These are phyloP conservation scores for Ustulina deusta DNA, from an alignment of 2,329 filamentous ascomycete species.

Conservation along the genomic window DNA sequence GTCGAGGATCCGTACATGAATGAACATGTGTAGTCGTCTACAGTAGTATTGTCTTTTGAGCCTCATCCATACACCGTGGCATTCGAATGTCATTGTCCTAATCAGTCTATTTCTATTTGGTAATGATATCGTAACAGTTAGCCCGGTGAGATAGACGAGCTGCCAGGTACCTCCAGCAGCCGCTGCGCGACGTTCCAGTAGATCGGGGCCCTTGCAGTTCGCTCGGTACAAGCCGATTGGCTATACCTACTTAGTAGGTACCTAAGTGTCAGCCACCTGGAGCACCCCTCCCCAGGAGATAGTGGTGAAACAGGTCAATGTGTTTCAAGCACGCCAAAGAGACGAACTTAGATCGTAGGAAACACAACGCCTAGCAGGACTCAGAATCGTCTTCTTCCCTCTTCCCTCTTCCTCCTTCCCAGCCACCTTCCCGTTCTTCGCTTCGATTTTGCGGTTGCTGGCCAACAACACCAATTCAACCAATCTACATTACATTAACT, in stretches of 20 bases:
- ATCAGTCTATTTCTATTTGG: slow-evolving; percentile 32
- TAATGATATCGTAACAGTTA: slow-evolving; percentile 33
- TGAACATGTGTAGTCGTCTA: slow-evolving; percentile 26
- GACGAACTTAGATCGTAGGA: slow-evolving; percentile 17
- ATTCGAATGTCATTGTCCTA: slow-evolving; percentile 16
- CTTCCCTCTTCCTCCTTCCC: not conserved
- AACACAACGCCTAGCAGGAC: slow-evolving; percentile 26
- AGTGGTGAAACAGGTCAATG: slow-evolving; percentile 45
- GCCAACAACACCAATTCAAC: slow-evolving; percentile 44
- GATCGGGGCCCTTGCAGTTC: slow-evolving; percentile 28
- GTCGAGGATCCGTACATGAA: not conserved
- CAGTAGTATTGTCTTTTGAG: slow-evolving; percentile 31
- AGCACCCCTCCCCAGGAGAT: not conserved
- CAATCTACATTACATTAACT: not conserved
- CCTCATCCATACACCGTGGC: slow-evolving; percentile 29
- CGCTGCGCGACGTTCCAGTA: not conserved
- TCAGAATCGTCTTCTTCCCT: not conserved
- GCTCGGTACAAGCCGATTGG: slow-evolving; percentile 44
- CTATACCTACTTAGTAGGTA: not conserved
- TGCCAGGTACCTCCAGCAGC: slow-evolving; percentile 19
- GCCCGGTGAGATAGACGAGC: slow-evolving; percentile 23
- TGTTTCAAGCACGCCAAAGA: slow-evolving; percentile 44
- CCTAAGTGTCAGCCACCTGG: not conserved
- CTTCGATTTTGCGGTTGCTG: slow-evolving; percentile 43
- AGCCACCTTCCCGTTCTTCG: slow-evolving; percentile 26